A percentile compares a stretch with the other conserved stretches of the same genome.
Evolutionary conservation across 495 filamentous ascomycete species (phyloP).

Genomic region (Neurospora intermedia): DNA sequence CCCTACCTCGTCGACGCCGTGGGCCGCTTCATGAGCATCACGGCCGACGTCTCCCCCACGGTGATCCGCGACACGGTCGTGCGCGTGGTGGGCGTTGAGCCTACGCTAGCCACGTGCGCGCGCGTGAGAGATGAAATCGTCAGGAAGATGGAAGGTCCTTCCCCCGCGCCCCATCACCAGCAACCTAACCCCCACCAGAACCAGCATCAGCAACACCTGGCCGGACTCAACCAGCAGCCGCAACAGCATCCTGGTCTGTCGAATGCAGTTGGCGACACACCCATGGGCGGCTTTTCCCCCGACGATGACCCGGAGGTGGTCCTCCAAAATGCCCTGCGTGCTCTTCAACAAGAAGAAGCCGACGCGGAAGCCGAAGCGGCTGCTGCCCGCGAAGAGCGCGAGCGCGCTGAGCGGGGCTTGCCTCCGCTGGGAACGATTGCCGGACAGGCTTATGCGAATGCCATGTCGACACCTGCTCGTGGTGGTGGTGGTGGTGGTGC

Average conservation of each 20-base stretch:
- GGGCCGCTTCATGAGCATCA: slow-evolving; percentile 37
- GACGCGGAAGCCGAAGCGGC: slow-evolving; percentile 38
- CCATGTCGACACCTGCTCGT: slow-evolving; percentile 14
- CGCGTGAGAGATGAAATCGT: slow-evolving; percentile 40
- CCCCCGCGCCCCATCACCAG: background rate
- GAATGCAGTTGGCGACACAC: slow-evolving; percentile 7
- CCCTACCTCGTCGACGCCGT: slow-evolving; percentile 38
- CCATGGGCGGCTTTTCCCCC: slow-evolving; percentile 12
- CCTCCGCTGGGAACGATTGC: slow-evolving; percentile 23
- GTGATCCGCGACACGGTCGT: slow-evolving; percentile 36
- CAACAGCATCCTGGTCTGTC: background rate
- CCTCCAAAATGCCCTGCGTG: slow-evolving; percentile 37
- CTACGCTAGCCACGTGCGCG: slow-evolving; percentile 35
- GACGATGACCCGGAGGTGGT: slow-evolving; percentile 41
- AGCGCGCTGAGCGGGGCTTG: slow-evolving; percentile 33
- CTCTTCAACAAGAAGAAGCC: slow-evolving; percentile 38
- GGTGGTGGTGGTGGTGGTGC: background rate
- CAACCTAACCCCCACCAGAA: slow-evolving; percentile 14
- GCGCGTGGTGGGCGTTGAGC: slow-evolving; percentile 36
- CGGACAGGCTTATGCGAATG: slow-evolving; percentile 20
- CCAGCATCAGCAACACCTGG: slow-evolving; percentile 3
- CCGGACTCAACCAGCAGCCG: background rate
- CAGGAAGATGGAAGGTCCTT: slow-evolving; percentile 29
- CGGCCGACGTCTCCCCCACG: slow-evolving; percentile 33
- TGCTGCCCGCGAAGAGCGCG: slow-evolving; percentile 31